Evolutionary conservation across 1,139 yeast species (phyloP), one percentile per base, ranked within the genome.

Genomic region (Yamadazyma mexicana): DNA sequence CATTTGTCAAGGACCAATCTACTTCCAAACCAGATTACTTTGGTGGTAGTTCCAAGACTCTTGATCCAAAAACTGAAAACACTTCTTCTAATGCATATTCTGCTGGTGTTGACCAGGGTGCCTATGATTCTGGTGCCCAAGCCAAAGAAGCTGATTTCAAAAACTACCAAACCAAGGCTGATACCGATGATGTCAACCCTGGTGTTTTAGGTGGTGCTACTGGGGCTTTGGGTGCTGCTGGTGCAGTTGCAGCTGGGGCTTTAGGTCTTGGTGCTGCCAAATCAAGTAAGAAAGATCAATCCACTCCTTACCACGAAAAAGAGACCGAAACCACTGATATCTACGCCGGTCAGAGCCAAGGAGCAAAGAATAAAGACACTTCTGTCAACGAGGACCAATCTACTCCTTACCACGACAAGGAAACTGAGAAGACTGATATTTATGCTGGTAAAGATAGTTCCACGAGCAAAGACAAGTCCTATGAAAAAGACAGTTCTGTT

Each of bases 81-180:
- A 14, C 30, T 14, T 5, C 17, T 6, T 4, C 10, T 6, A n/a
- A 17, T 5, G 46, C 57, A 28, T 56, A 56, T 34, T 37, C 44
- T 12, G 50, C 50, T 8, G 60, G 60, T 17, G 40, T 48, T n/a
- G 44, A 45, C 29, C 36, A 47, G 5, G 59, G 53, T 7, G 43
- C 61, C 15, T 52, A 52, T 41, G 55, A 53, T 18, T 40, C 52
- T 12, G 57, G 58, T 15, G 17, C 37, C 8, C 35, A 18, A 7
- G 30, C 34, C 15, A 33, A 37, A 12, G 39, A 45, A 23, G 51
- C 48, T 20, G 31, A 35, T n/a, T 25, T 25, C 22, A 20, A 8
- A 5, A 20, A 20, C 22, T 20, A 6, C 22, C 30, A 23, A 15
- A 39, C 16, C 9, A 34, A 32, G 8, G 37, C 40, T 15, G 43